Base-by-base conservation (phyloP, 2,329 filamentous ascomycete genomes). In the Xylariales sp. region DNA sequence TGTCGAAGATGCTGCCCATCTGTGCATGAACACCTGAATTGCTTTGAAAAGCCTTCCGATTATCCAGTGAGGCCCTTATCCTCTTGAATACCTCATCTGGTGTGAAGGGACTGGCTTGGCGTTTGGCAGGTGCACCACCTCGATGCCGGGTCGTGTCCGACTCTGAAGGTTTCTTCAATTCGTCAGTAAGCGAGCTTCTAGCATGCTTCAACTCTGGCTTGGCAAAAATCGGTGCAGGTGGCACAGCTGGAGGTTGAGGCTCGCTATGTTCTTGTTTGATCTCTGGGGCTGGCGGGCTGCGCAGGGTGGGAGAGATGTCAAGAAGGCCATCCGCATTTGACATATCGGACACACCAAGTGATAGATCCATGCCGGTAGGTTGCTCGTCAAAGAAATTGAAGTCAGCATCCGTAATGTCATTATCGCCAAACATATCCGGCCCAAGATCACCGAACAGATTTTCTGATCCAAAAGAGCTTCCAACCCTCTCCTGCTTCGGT, bases 361-460 rank as follows among this genome's bases (percentile, higher is more conserved):
- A 45, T 28, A 70, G 41, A 29, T 65, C 65, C 17, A 61, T 57
- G 10, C 59, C 61, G 3, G 57, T 66, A 4, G 73, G 68, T 18
- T 73, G 63, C 43, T 84, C 81, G 50, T 91, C 85, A 49, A 91
- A 91, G 58, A 90, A 91, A 55, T 77, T 87, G 56, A 91, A 91
- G 53, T 93, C 87, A 5, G 80, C 85, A 49, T 93, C 87, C 1
- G 83, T 89, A n/a, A 91, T 72, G 47, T 81, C 77, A 45, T 78
- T 74, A n/a, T 81, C 76, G n/a, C 74, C 80, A 59, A 87, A 88
- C 48, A 83, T 76, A 47, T 87, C 82, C 7, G 74, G 76, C 11
- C 80, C 80, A 47, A 85, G 69, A 38, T 86, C 83, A 15, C 74
- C 81, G 52, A 87, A 86, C 5, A 88, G 64, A 49, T 83, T 70